phyloP scores from a whole-genome alignment of 2,329 filamentous ascomycete species.

The Fusarium drepaniforme region DNA sequence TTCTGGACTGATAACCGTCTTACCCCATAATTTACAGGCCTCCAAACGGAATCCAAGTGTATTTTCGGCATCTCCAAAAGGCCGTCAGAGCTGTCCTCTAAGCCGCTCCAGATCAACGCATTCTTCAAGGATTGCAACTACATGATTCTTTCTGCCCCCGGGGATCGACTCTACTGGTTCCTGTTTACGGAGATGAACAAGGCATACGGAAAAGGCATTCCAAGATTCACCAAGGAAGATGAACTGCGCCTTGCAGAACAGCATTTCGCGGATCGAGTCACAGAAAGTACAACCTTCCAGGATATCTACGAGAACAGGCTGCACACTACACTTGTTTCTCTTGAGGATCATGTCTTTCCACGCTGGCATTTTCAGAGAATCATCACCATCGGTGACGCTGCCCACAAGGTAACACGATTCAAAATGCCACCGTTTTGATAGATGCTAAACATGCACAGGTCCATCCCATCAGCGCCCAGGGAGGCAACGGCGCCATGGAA shows the following conservation, averaged over 20 bases:
- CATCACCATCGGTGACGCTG: conserved; percentile 7
- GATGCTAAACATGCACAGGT: not conserved
- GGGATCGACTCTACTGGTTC: not conserved
- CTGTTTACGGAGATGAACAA: not conserved
- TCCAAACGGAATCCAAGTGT: not conserved
- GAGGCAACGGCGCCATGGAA: not conserved
- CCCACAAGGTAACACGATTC: conserved; percentile 19
- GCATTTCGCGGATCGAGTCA: not conserved
- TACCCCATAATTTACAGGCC: not conserved
- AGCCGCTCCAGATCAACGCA: not conserved
- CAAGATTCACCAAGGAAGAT: not conserved
- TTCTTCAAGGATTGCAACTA: not conserved
- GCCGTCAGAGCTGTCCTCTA: not conserved
- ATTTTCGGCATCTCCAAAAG: conserved; percentile 1
- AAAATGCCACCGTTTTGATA: not conserved
- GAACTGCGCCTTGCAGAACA: not conserved
- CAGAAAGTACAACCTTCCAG: not conserved
- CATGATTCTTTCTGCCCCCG: not conserved
- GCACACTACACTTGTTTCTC: not conserved
- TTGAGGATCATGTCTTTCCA: conserved; percentile 11
- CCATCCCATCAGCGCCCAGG: not conserved
- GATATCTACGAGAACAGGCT: not conserved
- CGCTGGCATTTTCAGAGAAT: conserved; percentile 16
- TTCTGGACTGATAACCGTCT: not conserved
- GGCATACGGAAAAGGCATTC: not conserved